Conservation (phyloP, 371 early-diverging fungal genomes). For the Mucor indicus region DNA sequence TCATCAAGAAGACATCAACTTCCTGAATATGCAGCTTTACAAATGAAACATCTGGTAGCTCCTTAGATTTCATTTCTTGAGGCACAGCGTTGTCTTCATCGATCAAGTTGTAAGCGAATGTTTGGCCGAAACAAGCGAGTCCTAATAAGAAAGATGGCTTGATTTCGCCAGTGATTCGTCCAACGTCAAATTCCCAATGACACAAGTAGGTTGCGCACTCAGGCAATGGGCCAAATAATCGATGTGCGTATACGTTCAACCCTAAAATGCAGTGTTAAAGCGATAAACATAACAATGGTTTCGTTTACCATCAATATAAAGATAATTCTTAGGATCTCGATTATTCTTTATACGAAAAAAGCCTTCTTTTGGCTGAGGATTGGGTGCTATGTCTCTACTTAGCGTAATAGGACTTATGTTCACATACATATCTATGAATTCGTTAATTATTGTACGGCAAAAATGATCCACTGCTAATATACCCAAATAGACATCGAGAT, state of each 20-base stretch:
- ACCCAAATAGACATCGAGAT: conserved; percentile 68
- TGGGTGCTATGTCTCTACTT: conserved; percentile 47
- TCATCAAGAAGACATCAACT: conserved; percentile 66
- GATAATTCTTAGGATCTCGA: conserved; percentile 45
- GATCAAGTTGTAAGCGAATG: conserved; percentile 65
- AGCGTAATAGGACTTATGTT: conserved; percentile 63
- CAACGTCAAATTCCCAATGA: conserved; percentile 73
- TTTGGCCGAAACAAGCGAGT: conserved; percentile 52
- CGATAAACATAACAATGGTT: too few relatives aligned
- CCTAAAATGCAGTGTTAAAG: conserved; percentile 30
- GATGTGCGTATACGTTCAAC: conserved; percentile 64
- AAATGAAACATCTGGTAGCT: conserved; percentile 65
- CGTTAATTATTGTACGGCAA: too few relatives aligned
- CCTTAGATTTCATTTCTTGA: conserved; percentile 40
- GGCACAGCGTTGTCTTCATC: conserved; percentile 75
- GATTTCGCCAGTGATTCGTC: conserved; percentile 66
- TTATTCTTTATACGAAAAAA: conserved; percentile 33
- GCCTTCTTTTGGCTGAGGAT: conserved; percentile 23
- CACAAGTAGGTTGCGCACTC: conserved; percentile 67
- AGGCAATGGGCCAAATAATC: conserved; percentile 76
- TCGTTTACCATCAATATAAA: conserved; percentile 62
- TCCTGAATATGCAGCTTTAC: conserved; percentile 56
- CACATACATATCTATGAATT: conserved; percentile 68
- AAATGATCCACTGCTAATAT: too few relatives aligned
- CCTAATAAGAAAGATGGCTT: conserved; percentile 64